These are phyloP conservation scores for Knoxdaviesia capensis DNA, from an alignment of 2,329 filamentous ascomycete species.

Conservation along the genomic window DNA sequence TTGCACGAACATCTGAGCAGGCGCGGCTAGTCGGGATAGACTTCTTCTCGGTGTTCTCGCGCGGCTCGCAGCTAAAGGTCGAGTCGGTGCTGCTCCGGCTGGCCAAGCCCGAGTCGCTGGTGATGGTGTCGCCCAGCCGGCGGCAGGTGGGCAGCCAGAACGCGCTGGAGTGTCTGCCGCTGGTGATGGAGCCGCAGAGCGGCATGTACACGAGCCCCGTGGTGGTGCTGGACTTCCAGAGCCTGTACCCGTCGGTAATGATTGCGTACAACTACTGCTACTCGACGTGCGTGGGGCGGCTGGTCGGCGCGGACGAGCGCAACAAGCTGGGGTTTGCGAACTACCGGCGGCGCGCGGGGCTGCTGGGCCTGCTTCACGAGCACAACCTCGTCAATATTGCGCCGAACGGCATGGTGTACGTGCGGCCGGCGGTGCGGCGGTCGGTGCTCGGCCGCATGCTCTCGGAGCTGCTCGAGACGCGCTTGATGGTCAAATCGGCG, in stretches of 20 bases:
- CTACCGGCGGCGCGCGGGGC: constrained; percentile 47
- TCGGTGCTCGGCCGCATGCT: constrained; percentile 93
- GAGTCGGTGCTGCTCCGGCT: constrained; percentile 98
- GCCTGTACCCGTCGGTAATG: constrained; percentile 92
- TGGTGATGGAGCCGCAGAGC: constrained; percentile 96
- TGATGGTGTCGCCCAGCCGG: constrained; percentile 72
- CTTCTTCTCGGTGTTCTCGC: constrained; percentile 88
- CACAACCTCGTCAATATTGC: constrained; percentile 65
- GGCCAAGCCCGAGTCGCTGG: constrained; percentile 87
- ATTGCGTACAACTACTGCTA: constrained; percentile 99
- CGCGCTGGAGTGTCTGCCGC: constrained; percentile 75
- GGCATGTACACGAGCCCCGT: constrained; percentile 83
- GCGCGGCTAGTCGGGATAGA: constrained; percentile 83
- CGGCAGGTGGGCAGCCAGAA: constrained; percentile 91
- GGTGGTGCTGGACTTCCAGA: constrained; percentile 87
- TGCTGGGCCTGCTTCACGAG: constrained; percentile 28
- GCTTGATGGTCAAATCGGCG: constrained; percentile 92
- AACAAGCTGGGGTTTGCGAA: constrained; percentile 51
- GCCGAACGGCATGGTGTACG: constrained; percentile 94
- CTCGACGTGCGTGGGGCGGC: constrained; percentile 79
- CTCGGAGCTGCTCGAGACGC: constrained; percentile 82
- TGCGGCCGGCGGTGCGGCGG: constrained; percentile 66
- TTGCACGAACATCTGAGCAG: constrained; percentile 81
- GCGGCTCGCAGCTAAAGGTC: constrained; percentile 95
- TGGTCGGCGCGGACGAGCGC: constrained; percentile 69